Base-by-base conservation (phyloP, 1,284 basidiomycete species). In the Rhodotorula sp. region DNA sequence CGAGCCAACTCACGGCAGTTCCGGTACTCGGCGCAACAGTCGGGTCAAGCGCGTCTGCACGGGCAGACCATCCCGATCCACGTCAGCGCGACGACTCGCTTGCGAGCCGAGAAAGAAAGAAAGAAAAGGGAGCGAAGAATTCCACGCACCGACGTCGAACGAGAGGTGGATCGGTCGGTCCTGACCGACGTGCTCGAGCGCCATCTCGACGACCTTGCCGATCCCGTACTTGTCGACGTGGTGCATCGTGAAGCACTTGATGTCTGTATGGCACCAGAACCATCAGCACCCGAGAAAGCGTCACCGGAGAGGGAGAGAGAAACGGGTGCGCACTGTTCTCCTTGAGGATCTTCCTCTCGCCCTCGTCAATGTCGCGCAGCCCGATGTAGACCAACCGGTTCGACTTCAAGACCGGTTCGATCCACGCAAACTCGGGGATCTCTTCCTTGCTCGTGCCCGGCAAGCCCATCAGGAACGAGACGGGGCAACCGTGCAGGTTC, bases 221-320 rank as follows among this genome's bases (percentile, higher is more conserved):
- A 99, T 99, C 62, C 97, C 97, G 80, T 93, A 91, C 83, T 89
- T 92, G 84, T 99, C 97, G 66, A 99, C 90, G 76, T 99, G 93
- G 84, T 98, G 94, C 97, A 99, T 99, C 74, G 90, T 91, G 85
- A 92, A 99, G 16, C 90, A 91, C 82, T 92, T 93, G 86, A 99
- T 97, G 69, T 87, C 77, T 78, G 58, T 20, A 18, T 5, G 20
- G 20, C n/a, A 20, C n/a, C n/a, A 56, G 23, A 15, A 20, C 3
- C 10, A 18, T n/a, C 8, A 6, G 23, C 18, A 5, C 21, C 7
- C 14, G 16, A 23, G n/a, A 7, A 1, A 18, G 34, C 48, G 34
- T 3, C 5, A 12, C 21, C 46, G 0, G 34, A 46, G n/a, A 34
- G 3, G 21, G 18, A 15, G 43, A n/a, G 18, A 39, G 6, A 26